Base-by-base conservation (phyloP, 768 basidiomycete species). In the Tubosaeta brunneosetosa region DNA sequence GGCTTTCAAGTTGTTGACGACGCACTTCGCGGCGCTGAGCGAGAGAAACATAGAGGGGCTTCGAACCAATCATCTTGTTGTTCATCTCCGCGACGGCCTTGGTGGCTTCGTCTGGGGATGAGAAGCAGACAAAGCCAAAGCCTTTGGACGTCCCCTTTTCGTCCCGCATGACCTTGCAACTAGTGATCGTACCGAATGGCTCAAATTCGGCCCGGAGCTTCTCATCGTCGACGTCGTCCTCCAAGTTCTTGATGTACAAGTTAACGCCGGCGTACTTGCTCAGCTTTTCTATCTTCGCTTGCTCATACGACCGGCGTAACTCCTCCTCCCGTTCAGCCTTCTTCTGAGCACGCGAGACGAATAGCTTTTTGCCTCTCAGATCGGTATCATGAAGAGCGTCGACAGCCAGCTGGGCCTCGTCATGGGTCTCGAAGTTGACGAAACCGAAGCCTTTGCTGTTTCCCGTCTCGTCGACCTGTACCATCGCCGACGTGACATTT, bases 71-170 rank as follows among this genome's bases (percentile, higher is more conserved):
- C 87, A 98, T 98, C 78, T 95, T 95, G 83, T 97, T 97, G 82
- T 99, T 99, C 94, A 99, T 97, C 78, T 99, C 97, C 50, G 93
- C 91, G 55, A 98, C 94, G 55, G 97, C 97, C 78, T 98, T 98
- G 66, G 93, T 97, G 22, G 97, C 94, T 75, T 99, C 97, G 60
- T 99, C 97, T 44, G 97, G 94, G 49, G 93, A 88, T 33, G 93
- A 92, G 80, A 93, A 99, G 74, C 97, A 99, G 62, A 99, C 97
- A 69, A 99, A 99, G 59, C 97, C 97, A 66, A 99, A 99, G 61
- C 95, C 94, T 71, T 94, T 94, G 10, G 94, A 97, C 48, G 79
- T 84, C 54, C 81, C 82, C 73, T 91, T 95, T 53, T 98, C 97
- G 72, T 97, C 95, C 60, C 89, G 86, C 97, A 99, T 99, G 69